A percentile compares a stretch with the other conserved stretches of the same genome.
phyloP scores from a whole-genome alignment of 805 yeast species.

The Schwanniomyces sp. region DNA sequence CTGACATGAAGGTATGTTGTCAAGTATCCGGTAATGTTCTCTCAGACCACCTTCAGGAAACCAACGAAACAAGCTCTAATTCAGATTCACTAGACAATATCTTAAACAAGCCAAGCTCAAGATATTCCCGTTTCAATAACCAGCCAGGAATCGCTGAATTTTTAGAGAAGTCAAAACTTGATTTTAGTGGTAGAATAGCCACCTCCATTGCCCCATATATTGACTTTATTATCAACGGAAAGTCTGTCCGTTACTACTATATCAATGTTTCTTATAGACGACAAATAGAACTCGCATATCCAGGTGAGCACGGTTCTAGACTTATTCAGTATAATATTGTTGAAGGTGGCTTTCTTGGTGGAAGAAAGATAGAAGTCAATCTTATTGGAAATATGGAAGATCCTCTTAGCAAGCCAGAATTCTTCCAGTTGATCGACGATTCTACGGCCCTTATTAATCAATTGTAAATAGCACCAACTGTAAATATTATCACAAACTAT shows the following conservation, averaged over 20 bases:
- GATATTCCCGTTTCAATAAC: slow-evolving; percentile 24
- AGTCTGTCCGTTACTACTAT: slow-evolving; percentile 43
- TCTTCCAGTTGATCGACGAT: slow-evolving; percentile 26
- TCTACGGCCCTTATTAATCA: slow-evolving; percentile 5
- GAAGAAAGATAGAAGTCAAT: slow-evolving; percentile 49
- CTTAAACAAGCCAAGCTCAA: slow-evolving; percentile 18
- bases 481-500: background rate
- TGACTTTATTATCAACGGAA: slow-evolving; percentile 37
- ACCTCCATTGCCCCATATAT: slow-evolving; percentile 40
- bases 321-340: slow-evolving; percentile 43
- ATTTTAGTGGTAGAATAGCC: slow-evolving; percentile 37
- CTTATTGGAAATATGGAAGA: slow-evolving; percentile 39
- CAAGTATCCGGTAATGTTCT: slow-evolving; percentile 36
- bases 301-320: slow-evolving; percentile 22
- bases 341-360: slow-evolving; percentile 63
- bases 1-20: slow-evolving; percentile 48
- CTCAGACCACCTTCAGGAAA: slow-evolving; percentile 3
- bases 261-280: slow-evolving; percentile 44
- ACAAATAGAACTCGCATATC: slow-evolving; percentile 42
- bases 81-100: slow-evolving; percentile 7
- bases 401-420: slow-evolving; percentile 15
- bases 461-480: slow-evolving; percentile 1
- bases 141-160: slow-evolving; percentile 48
- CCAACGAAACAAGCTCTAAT: slow-evolving; percentile 1
- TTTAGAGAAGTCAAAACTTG: slow-evolving; percentile 34